Evolutionary conservation across 331 rosid species (phyloP).

Genomic region (Saraca asoca): DNA sequence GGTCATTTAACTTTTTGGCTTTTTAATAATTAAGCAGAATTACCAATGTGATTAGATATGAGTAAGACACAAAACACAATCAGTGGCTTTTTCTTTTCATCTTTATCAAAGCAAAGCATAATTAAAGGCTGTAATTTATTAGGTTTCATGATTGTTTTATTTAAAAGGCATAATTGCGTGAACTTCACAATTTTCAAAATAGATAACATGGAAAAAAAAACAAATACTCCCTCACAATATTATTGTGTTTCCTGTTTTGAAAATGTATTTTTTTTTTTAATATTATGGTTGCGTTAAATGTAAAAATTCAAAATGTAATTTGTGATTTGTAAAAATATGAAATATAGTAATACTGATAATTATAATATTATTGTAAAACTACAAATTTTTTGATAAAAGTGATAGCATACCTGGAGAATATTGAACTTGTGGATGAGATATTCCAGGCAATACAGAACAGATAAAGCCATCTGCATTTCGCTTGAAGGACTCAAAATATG

Average conservation of each 20-base stretch:
- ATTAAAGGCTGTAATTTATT: slow-evolving; percentile 32
- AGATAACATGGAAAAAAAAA: too few relatives aligned
- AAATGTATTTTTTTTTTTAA: too few relatives aligned
- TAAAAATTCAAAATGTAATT: too few relatives aligned
- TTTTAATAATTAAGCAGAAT: slow-evolving; percentile 29
- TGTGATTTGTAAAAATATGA: too few relatives aligned
- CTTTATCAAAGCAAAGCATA: slow-evolving; percentile 30
- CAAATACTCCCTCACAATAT: too few relatives aligned
- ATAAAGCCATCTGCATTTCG: slow-evolving; percentile 90
- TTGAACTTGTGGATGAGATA: slow-evolving; percentile 87
- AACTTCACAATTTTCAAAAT: neutral
- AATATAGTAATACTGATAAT: too few relatives aligned
- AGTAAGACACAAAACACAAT: slow-evolving; percentile 26
- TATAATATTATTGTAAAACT: too few relatives aligned
- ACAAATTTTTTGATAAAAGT: too few relatives aligned
- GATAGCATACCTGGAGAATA: slow-evolving; percentile 80
- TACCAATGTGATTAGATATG: slow-evolving; percentile 5
- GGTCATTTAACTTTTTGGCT: neutral
- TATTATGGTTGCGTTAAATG: too few relatives aligned
- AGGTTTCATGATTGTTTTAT: slow-evolving; percentile 11
- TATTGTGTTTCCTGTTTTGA: too few relatives aligned
- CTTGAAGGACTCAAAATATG: slow-evolving; percentile 74
- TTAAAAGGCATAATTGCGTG: slow-evolving; percentile 28
- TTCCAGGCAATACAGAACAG: slow-evolving; percentile 84
- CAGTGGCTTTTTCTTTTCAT: slow-evolving; percentile 33